Evolutionary conservation across 139 green algal species (phyloP).

Genomic region (Chlamydomonas schloesseri): DNA sequence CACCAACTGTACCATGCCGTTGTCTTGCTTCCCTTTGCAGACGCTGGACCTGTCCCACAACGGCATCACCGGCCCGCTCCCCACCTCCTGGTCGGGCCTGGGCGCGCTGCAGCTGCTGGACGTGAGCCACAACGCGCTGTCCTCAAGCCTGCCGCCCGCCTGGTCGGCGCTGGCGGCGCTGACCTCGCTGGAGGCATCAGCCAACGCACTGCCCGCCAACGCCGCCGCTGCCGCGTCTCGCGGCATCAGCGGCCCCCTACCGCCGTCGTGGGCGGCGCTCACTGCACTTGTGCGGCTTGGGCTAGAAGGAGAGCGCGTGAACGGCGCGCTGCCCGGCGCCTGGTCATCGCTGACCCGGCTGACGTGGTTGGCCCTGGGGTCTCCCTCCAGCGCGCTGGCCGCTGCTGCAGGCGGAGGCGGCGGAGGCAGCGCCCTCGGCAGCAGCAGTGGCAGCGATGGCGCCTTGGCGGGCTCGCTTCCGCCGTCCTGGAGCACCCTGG

Average conservation of each 20-base stretch:
- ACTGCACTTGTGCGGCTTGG: background rate
- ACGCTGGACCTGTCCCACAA: no score
- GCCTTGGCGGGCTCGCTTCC: background rate
- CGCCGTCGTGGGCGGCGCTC: background rate
- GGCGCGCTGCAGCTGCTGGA: background rate
- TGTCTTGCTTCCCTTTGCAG: no score
- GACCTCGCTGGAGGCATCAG: background rate
- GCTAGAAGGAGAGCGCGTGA: background rate
- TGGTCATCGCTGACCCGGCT: slow-evolving; percentile 10
- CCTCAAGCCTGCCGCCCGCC: slow-evolving; percentile 11
- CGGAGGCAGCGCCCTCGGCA: no score
- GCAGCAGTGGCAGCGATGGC: background rate
- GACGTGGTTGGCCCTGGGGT: background rate
- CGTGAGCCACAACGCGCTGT: background rate
- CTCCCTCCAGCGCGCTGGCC: background rate
- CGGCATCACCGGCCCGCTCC: background rate
- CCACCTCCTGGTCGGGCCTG: background rate
- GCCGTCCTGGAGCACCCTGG: background rate
- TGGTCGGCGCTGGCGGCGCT: slow-evolving; percentile 1
- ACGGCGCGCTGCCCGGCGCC: slow-evolving; percentile 19
- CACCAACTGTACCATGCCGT: no score
- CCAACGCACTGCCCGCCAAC: background rate
- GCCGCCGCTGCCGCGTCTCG: background rate
- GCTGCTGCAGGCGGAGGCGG: no score
- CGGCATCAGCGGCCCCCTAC: slow-evolving; percentile 20